These are phyloP conservation scores for Priceomyces haplophilus DNA, from an alignment of 805 yeast species.

Conservation along the genomic window DNA sequence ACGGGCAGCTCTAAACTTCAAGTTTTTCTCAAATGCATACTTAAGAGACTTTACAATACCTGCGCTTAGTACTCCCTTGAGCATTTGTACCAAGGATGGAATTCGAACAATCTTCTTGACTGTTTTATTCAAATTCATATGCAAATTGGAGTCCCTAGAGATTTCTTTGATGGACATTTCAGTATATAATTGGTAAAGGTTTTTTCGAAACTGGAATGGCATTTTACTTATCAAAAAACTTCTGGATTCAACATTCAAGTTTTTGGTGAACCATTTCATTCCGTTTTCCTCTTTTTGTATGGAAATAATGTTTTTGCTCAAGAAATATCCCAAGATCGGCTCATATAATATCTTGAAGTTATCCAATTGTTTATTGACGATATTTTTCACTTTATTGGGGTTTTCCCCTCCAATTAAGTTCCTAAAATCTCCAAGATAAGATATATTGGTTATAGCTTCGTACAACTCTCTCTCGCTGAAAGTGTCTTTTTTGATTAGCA, in stretches of 20 bases:
- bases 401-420: conserved; percentile 86
- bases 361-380: conserved; percentile 71
- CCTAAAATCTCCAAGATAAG: conserved; percentile 89
- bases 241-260: conserved; percentile 11
- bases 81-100: conserved; percentile 73
- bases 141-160: conserved; percentile 38
- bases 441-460: conserved; percentile 71
- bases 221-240: conserved; percentile 37
- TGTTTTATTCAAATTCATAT: conserved; percentile 16
- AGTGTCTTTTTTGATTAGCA: conserved; percentile 43
- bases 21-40: conserved; percentile 72
- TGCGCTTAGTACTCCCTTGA: conserved; percentile 85
- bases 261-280: conserved; percentile 11
- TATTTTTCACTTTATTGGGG: conserved; percentile 82
- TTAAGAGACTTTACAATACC: conserved; percentile 68
- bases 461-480: conserved; percentile 68
- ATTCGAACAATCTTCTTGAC: conserved; percentile 48
- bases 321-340: conserved; percentile 46
- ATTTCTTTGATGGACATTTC: conserved; percentile 34
- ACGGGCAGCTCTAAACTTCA: conserved; percentile 19
- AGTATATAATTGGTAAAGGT: conserved; percentile 29
- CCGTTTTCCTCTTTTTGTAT: conserved; percentile 12
- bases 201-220: conserved; percentile 48
- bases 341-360: conserved; percentile 69
- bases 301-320: conserved; percentile 17